Evolutionary conservation across 345 rosid species (phyloP).

Genomic region (Garcia nutans): DNA sequence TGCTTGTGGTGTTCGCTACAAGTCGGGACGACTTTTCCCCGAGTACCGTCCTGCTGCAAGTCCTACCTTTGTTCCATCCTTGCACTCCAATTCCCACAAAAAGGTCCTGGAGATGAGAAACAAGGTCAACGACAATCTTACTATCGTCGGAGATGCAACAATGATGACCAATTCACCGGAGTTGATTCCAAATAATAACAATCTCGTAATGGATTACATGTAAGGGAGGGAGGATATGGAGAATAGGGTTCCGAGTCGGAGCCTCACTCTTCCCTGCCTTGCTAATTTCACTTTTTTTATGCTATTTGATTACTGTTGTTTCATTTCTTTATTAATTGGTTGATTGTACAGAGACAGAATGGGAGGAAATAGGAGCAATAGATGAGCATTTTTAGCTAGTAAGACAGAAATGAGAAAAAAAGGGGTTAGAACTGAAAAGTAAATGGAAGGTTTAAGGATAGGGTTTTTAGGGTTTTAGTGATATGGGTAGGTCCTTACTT

Average conservation of each 20-base stretch:
- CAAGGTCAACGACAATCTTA: slow-evolving; percentile 37
- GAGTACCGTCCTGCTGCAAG: slow-evolving; percentile 98
- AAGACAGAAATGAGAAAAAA: slow-evolving; percentile 24
- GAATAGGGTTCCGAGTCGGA: slow-evolving; percentile 14
- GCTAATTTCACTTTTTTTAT: slow-evolving; percentile 12
- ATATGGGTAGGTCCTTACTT: slow-evolving; percentile 31
- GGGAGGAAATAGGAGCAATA: slow-evolving; percentile 39
- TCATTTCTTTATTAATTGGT: slow-evolving; percentile 42
- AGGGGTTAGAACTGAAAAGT: slow-evolving; percentile 21
- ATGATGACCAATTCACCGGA: slow-evolving; percentile 31
- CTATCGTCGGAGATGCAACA: slow-evolving; percentile 9
- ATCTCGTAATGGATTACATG: slow-evolving; percentile 38
- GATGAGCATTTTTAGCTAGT: slow-evolving; percentile 39
- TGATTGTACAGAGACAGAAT: slow-evolving; percentile 56
- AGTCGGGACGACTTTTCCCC: slow-evolving; percentile 94
- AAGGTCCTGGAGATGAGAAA: slow-evolving; percentile 89
- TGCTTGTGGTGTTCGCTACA: slow-evolving; percentile 93
- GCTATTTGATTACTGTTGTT: slow-evolving; percentile 32
- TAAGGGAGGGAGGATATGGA: slow-evolving; percentile 20
- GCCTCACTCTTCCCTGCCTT: slow-evolving; percentile 8
- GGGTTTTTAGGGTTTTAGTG: slow-evolving; percentile 31
- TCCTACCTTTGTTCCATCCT: slow-evolving; percentile 79
- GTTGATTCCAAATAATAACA: slow-evolving; percentile 46
- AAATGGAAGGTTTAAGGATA: slow-evolving; percentile 31
- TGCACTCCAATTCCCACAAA: slow-evolving; percentile 97